Evolutionary conservation across 371 early-diverging fungal genomes (phyloP).

Genomic region (Scutellospora calospora): DNA sequence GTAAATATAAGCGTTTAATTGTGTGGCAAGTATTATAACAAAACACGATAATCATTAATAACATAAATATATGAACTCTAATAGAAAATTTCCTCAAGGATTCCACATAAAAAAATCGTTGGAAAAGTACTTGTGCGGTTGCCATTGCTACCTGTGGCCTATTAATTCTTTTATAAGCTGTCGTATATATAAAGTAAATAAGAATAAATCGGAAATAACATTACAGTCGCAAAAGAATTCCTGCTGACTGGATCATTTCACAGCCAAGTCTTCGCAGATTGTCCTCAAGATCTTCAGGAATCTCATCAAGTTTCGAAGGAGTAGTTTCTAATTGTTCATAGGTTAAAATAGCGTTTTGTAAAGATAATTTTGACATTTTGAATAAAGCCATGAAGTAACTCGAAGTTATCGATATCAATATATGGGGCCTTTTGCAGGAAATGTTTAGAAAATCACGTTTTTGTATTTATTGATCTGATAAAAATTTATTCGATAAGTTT

Average conservation of each 20-base stretch:
- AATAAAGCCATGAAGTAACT: too few species aligned
- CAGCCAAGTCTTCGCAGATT: conserved; percentile 81
- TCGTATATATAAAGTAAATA: background rate
- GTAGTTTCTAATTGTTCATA: conserved; percentile 51
- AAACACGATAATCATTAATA: too few species aligned
- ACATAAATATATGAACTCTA: conserved; percentile 58
- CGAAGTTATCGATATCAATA: too few species aligned
- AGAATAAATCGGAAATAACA: background rate
- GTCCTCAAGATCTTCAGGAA: conserved; percentile 73
- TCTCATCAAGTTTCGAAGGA: conserved; percentile 75
- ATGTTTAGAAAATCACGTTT: too few species aligned
- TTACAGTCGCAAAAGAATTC: conserved; percentile 86
- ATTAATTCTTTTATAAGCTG: conserved; percentile 3
- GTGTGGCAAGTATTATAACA: background rate
- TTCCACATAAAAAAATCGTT: conserved; percentile 89
- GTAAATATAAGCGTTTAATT: conserved; percentile 7
- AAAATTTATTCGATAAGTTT: too few species aligned
- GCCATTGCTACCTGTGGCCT: conserved; percentile 96
- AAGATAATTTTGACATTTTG: conserved; percentile 40
- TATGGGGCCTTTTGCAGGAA: too few species aligned
- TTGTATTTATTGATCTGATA: too few species aligned
- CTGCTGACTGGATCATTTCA: conserved; percentile 85
- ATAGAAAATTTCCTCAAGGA: conserved; percentile 76
- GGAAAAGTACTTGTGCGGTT: conserved; percentile 94
- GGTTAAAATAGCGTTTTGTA: conserved; percentile 41